Conservation (phyloP, 148 eudicot species). For the Dianthus caryophyllus region DNA sequence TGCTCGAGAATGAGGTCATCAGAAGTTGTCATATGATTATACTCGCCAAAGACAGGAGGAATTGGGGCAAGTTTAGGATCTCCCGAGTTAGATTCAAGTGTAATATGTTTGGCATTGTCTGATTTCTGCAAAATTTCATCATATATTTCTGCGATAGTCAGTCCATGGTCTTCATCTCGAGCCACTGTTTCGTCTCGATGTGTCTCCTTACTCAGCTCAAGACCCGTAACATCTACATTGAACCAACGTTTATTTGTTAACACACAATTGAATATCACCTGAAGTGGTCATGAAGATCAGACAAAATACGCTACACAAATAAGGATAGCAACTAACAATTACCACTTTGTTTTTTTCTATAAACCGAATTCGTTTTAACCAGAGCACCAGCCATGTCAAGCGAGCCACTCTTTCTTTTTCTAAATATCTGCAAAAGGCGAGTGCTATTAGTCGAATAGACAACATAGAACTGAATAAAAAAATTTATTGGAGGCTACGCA, state of each 20-base stretch:
- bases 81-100: too few species aligned
- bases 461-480: background rate
- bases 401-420: slow-evolving; percentile 39
- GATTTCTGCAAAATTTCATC: too few species aligned
- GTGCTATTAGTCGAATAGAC: background rate
- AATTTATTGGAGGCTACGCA: background rate
- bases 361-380: slow-evolving; percentile 30
- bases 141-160: too few species aligned
- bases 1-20: too few species aligned
- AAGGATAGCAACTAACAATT: slow-evolving; percentile 3
- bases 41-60: too few species aligned
- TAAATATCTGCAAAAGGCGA: slow-evolving; percentile 38
- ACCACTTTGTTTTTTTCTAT: slow-evolving; percentile 21
- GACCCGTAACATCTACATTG: background rate
- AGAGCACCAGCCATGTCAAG: slow-evolving; percentile 37
- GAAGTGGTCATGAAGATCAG: background rate
- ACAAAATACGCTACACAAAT: background rate
- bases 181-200: too few species aligned
- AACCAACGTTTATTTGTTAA: background rate
- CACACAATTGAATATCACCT: background rate
- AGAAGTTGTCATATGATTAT: slow-evolving; percentile 6
- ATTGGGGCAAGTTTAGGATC: too few species aligned
- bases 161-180: too few species aligned
- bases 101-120: too few species aligned
- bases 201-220: too few species aligned